Percentiles rank a stretch among this genome's conserved stretches.
Conservation (phyloP, 2,329 filamentous ascomycete species). For the Penicillium capsulatum region DNA sequence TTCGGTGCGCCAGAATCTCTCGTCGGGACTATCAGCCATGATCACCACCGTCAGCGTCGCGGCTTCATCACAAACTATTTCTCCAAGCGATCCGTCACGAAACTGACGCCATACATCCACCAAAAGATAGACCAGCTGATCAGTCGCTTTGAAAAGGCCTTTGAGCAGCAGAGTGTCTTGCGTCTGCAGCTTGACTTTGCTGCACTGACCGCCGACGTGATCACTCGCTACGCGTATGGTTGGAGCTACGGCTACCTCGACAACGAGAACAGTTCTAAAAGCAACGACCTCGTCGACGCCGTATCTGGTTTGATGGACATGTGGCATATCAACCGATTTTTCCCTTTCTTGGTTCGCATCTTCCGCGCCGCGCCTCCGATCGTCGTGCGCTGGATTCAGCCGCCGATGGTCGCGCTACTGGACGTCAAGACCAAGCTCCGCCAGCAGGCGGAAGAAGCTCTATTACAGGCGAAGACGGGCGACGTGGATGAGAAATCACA, state of each 20-base stretch:
- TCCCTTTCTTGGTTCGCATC: conserved; percentile 28
- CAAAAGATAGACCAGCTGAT: conserved; percentile 32
- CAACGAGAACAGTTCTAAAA: conserved; percentile 20
- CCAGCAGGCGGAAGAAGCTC: conserved; percentile 14
- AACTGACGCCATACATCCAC: conserved; percentile 38
- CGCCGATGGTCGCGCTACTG: conserved; percentile 19
- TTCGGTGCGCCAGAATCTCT: conserved; percentile 19
- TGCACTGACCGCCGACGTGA: conserved; percentile 36
- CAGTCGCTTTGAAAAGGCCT: conserved; percentile 21
- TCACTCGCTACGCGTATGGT: conserved; percentile 39
- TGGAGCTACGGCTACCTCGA: conserved; percentile 31
- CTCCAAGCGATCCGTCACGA: conserved; percentile 38
- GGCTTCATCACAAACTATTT: conserved; percentile 45
- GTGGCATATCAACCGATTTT: conserved; percentile 24
- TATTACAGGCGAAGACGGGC: conserved; percentile 6
- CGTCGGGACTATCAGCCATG: conserved; percentile 36
- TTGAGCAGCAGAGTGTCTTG: conserved; percentile 13
- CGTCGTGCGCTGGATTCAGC: conserved; percentile 18
- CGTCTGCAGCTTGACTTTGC: conserved; percentile 25
- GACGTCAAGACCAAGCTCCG: conserved; percentile 18
- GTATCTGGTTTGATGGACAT: conserved; percentile 25
- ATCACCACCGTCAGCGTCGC: conserved; percentile 43
- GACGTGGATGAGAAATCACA: conserved; percentile 1
- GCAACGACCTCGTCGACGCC: conserved; percentile 24
- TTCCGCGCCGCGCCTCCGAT: conserved; percentile 23